Conservation (phyloP, 164 flowering plant genomes). For the Malania oleifera region DNA sequence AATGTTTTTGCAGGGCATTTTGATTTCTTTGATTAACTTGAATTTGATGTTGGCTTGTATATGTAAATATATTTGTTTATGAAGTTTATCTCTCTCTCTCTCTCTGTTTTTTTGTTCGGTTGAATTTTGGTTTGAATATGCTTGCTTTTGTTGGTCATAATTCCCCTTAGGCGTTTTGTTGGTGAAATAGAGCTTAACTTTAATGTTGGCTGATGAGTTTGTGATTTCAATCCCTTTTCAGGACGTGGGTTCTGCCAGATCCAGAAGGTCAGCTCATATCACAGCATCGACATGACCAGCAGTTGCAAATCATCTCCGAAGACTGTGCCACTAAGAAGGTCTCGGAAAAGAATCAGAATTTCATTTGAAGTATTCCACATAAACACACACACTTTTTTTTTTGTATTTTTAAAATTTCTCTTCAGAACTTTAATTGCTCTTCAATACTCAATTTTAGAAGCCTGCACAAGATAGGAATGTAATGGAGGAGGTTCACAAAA, state of each 20-base stretch:
- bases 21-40: not conserved
- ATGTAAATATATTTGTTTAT: no score
- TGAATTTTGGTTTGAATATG: not conserved
- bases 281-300: constrained; percentile 52
- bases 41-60: not conserved
- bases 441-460: constrained; percentile 28
- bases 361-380: no score
- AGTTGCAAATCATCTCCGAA: constrained; percentile 47
- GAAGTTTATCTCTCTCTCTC: no score
- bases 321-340: constrained; percentile 51
- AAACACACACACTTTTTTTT: no score
- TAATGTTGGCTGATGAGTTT: not conserved
- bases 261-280: constrained; percentile 41
- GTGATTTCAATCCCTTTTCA: constrained; percentile 15
- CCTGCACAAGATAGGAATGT: constrained; percentile 36
- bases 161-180: no score
- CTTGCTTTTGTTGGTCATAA: not conserved
- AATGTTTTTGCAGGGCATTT: no score
- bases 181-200: no score
- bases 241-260: constrained; percentile 48
- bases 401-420: not conserved
- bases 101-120: no score
- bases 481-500: constrained; percentile 65
- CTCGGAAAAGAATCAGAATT: no score
- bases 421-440: not conserved